Conservation (phyloP, 1,139 yeast species). For the Zygoascus sp. region DNA sequence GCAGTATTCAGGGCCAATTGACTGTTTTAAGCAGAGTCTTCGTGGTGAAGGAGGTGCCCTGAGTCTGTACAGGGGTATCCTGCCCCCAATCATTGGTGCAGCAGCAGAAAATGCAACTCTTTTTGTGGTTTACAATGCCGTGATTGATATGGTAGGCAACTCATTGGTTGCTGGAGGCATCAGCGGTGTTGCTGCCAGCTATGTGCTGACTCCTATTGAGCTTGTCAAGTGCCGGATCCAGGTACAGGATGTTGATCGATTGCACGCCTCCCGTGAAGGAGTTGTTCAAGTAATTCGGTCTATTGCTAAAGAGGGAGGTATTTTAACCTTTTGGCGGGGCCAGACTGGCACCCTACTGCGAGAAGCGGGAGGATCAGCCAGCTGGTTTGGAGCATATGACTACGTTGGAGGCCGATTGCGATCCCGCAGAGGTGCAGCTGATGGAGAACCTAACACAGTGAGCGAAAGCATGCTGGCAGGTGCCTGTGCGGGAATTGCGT, state of each 20-base stretch:
- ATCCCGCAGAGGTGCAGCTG: conserved; percentile 17
- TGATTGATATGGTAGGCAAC: conserved; percentile 6
- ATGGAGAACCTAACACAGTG: conserved; percentile 34
- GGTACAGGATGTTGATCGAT: conserved; percentile 43
- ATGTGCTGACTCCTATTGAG: conserved; percentile 85
- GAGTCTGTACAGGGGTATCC: conserved; percentile 60
- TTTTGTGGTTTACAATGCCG: conserved; percentile 53
- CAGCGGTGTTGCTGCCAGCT: conserved; percentile 80
- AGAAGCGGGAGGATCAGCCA: conserved; percentile 85
- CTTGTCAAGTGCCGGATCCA: conserved; percentile 83
- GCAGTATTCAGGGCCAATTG: conserved; percentile 47
- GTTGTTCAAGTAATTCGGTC: conserved; percentile 8
- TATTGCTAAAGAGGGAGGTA: conserved; percentile 44
- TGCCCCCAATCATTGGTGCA: conserved; percentile 83
- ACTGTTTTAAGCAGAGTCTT: conserved; percentile 59
- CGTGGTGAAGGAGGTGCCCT: conserved; percentile 56
- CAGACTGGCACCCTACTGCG: conserved; percentile 78
- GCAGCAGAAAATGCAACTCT: conserved; percentile 77
- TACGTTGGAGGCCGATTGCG: conserved; percentile 42
- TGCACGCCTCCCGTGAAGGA: not conserved
- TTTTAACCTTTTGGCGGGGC: conserved; percentile 75
- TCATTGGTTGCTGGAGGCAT: conserved; percentile 64
- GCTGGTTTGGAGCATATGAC: conserved; percentile 93
- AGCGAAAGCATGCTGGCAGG: conserved; percentile 67
- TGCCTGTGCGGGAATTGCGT: conserved; percentile 79